A percentile compares a stretch with the other conserved stretches of the same genome.
phyloP scores from a whole-genome alignment of 768 basidiomycete genomes.

The Podaxis sp. region DNA sequence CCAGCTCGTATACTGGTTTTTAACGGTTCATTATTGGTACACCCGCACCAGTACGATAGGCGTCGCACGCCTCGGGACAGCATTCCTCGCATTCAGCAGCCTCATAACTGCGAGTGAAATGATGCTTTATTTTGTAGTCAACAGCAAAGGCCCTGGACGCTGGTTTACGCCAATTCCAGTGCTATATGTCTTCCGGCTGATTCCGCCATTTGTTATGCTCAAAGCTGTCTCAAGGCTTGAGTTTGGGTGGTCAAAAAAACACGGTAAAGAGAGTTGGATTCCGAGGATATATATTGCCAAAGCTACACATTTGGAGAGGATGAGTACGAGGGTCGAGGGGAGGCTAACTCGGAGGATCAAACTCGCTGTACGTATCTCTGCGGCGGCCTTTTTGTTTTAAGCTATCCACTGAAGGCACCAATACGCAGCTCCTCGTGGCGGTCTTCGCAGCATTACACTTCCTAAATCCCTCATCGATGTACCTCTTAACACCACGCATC shows the following conservation, averaged over 20 bases:
- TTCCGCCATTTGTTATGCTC: conserved; percentile 24
- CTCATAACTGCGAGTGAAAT: conserved; percentile 5
- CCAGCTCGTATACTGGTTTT: conserved; percentile 5
- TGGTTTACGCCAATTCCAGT: not conserved
- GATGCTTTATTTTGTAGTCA: not conserved
- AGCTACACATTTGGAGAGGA: conserved; percentile 29
- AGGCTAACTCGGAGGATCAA: not conserved
- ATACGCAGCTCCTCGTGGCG: conserved; percentile 2
- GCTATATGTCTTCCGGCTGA: not conserved
- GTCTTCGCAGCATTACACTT: conserved; percentile 5
- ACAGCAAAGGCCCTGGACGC: not conserved
- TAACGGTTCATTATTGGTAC: conserved; percentile 32
- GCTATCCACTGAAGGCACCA: not conserved
- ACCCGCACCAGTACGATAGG: conserved; percentile 30
- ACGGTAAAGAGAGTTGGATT: conserved; percentile 14
- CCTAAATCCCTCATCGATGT: conserved; percentile 1
- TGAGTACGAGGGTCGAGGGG: conserved; percentile 24
- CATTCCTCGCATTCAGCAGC: conserved; percentile 18
- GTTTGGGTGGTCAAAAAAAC: conserved; percentile 15
- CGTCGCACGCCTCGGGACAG: conserved; percentile 26
- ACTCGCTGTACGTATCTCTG: not conserved
- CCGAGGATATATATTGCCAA: conserved; percentile 20
- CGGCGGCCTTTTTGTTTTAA: not conserved
- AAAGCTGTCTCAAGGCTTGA: conserved; percentile 24
- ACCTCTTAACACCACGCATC: conserved; percentile 10